Conservation (phyloP, 2,329 filamentous ascomycete genomes). For the Fusarium sp. region DNA sequence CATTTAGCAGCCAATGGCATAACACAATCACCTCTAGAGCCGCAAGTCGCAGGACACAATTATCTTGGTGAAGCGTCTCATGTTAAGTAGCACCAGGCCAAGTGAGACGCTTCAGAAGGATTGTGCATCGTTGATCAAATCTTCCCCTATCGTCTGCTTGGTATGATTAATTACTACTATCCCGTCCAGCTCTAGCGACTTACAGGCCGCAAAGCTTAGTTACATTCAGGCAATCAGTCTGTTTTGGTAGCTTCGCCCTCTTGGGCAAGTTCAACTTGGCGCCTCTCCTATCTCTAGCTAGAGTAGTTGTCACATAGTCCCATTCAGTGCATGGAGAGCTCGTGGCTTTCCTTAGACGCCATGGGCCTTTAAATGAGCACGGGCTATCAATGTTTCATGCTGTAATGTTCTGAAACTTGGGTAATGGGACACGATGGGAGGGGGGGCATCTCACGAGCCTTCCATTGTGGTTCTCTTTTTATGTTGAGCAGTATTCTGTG, state of each 20-base stretch:
- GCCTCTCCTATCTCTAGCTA: no score
- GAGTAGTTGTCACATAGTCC: no score
- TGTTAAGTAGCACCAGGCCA: not conserved
- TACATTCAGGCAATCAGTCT: not conserved
- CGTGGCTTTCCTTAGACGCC: not conserved
- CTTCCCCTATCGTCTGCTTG: not conserved
- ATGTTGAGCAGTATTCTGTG: constrained; percentile 24
- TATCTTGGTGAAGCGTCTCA: not conserved
- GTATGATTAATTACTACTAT: not conserved
- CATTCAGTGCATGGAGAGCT: no score
- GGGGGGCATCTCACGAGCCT: constrained; percentile 3
- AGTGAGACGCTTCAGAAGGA: not conserved
- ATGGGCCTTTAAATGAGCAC: constrained; percentile 2
- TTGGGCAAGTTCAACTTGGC: no score
- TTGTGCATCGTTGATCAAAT: constrained; percentile 1
- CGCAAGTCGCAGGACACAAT: constrained; percentile 2
- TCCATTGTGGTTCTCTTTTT: not conserved
- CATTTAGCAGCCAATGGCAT: constrained; percentile 5
- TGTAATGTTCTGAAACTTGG: constrained; percentile 8
- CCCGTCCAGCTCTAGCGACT: not conserved
- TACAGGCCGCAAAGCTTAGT: not conserved
- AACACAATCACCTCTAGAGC: constrained; percentile 2
- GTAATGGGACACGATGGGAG: constrained; percentile 21
- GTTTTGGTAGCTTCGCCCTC: no score
- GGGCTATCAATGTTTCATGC: not conserved